Percentiles rank a stretch among this genome's conserved stretches.
Evolutionary conservation across 2,329 filamentous ascomycete genomes (phyloP).

Genomic region (Aspergillus candidus): DNA sequence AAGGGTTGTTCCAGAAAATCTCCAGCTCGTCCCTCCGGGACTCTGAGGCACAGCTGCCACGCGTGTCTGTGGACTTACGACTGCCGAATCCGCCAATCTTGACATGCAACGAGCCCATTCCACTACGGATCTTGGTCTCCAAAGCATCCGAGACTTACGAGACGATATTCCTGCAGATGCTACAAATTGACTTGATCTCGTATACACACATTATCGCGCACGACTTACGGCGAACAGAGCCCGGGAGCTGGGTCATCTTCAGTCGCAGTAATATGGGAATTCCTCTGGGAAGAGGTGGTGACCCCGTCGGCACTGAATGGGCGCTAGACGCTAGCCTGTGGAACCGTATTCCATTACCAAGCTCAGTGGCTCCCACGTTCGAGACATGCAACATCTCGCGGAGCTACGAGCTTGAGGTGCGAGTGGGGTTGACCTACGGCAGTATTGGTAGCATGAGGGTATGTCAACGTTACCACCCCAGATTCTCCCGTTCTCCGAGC

Average conservation of each 20-base stretch:
- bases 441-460: slow-evolving; percentile 49
- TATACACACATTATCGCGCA: slow-evolving; percentile 75
- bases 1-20: slow-evolving; percentile 53
- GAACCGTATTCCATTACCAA: slow-evolving; percentile 67
- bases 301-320: slow-evolving; percentile 59
- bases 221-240: slow-evolving; percentile 64
- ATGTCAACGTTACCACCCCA: slow-evolving; percentile 19
- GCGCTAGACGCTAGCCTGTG: slow-evolving; percentile 67
- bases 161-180: slow-evolving; percentile 65
- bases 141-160: slow-evolving; percentile 66
- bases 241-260: slow-evolving; percentile 67
- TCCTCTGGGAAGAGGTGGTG: slow-evolving; percentile 56
- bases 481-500: not conserved
- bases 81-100: slow-evolving; percentile 82
- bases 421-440: slow-evolving; percentile 71
- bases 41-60: slow-evolving; percentile 37
- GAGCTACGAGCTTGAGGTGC: slow-evolving; percentile 76
- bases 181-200: slow-evolving; percentile 77
- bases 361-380: slow-evolving; percentile 81
- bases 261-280: slow-evolving; percentile 66
- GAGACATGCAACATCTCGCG: slow-evolving; percentile 80
- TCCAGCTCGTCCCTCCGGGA: slow-evolving; percentile 23
- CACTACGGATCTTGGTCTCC: slow-evolving; percentile 71
- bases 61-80: slow-evolving; percentile 73
- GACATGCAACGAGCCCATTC: slow-evolving; percentile 81